Evolutionary conservation across 169 alveolate genomes (phyloP), one percentile per base, ranked within the genome.

Genomic region (Cryptosporidium xiaoi): DNA sequence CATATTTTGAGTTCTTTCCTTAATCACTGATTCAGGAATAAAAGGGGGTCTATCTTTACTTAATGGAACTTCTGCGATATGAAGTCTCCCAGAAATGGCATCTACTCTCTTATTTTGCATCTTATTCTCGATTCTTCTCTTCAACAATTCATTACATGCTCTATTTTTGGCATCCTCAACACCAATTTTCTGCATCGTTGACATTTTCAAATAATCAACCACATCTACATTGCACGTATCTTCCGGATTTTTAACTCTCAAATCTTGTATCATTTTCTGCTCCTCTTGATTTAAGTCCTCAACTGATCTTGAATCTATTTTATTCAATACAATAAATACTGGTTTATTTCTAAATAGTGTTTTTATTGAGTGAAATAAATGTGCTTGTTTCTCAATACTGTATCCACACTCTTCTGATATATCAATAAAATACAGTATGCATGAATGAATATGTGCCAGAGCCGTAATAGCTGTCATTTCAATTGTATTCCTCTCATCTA

Each of bases 391-490:
- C 51, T 93, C 96, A 53, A 98, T 95, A 24, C 98, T 93, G 93
- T 97, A 95, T 1, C 99, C 99, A 84, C 99, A 98, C 48, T 94
- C 95, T 93, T 97, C 99, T 90, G 98, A 95, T 56, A 97, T 95
- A 91, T 98, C 99, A 16, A 97, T 91, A 92, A 89, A 89, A 69
- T 77, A 67, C 66, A 95, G 90, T 82, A 94, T 92, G 67, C 97
- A 93, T 1, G 98, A 97, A 77, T 96, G 97, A 62, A 98, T 95
- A 93, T 98, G 99, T 33, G 99, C 99, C 46, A 98, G 92, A 36
- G 99, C 99, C 24, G 99, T 97, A 31, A 98, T 97, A 12, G 99
- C 98, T 46, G 98, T 95, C 99, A 98, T 98, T 93, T 98, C 99
- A 53, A 98, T 97, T 3, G 99, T 96, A 92, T 98, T 98, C 65